Percentiles rank a stretch among this genome's conserved stretches.
Conservation (phyloP, 768 basidiomycete species). For the Terana coerulea region DNA sequence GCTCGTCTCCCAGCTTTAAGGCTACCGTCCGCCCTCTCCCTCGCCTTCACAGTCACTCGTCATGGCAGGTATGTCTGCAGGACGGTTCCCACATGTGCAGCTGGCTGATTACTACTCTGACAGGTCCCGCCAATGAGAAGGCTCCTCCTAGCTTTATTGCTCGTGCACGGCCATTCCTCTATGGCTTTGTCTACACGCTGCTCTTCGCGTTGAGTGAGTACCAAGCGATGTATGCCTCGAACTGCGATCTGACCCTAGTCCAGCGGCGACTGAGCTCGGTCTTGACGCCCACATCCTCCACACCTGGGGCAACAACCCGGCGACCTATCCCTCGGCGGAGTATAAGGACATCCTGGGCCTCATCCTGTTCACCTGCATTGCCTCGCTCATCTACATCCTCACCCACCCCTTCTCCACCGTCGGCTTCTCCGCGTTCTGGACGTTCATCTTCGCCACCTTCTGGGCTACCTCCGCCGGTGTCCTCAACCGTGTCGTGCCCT, state of each 20-base stretch:
- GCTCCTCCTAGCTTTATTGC: too few species aligned
- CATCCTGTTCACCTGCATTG: conserved; percentile 11
- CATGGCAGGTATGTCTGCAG: too few species aligned
- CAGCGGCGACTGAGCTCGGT: conserved; percentile 12
- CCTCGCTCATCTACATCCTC: conserved; percentile 5
- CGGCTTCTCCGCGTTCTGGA: conserved; percentile 2
- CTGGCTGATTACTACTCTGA: too few species aligned
- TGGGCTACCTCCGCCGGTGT: conserved; percentile 12
- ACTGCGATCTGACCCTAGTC: neutral
- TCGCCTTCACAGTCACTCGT: too few species aligned
- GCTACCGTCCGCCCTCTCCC: too few species aligned
- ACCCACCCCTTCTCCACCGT: conserved; percentile 4
- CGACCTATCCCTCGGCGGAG: conserved; percentile 1
- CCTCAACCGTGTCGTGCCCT: conserved; percentile 10
- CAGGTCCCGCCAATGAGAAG: too few species aligned
- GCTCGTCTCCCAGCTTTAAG: too few species aligned
- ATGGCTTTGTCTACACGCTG: too few species aligned
- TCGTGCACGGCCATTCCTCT: too few species aligned
- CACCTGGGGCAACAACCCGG: conserved; percentile 4
- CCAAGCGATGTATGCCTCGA: too few species aligned
- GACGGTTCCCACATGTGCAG: too few species aligned
- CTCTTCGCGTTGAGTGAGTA: too few species aligned
- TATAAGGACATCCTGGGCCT: conserved; percentile 10
- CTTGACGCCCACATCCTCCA: conserved; percentile 8
- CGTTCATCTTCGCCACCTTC: conserved; percentile 11